Conservation (phyloP, 176 grass and related monocot species). For the Avena atlantica region DNA sequence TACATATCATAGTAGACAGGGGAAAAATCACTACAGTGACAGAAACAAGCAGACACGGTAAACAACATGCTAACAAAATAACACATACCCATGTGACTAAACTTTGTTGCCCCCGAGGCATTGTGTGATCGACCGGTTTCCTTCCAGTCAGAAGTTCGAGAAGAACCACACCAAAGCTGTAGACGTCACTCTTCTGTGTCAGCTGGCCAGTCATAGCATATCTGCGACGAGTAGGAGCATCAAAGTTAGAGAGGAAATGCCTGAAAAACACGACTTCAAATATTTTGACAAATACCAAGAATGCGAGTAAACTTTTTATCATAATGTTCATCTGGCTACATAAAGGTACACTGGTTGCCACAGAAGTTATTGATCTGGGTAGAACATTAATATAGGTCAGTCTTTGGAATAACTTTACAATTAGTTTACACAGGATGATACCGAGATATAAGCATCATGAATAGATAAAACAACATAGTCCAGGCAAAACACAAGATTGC, state of each 20-base stretch:
- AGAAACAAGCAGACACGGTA: not conserved
- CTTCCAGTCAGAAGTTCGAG: conserved; percentile 71
- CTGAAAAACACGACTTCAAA: conserved; percentile 1
- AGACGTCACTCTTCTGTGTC: conserved; percentile 66
- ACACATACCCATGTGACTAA: conserved; percentile 70
- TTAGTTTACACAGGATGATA: not conserved
- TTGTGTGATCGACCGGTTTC: conserved; percentile 70
- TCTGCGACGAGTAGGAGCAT: conserved; percentile 32
- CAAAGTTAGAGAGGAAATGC: conserved; percentile 9
- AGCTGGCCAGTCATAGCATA: conserved; percentile 73
- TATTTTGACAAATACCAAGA: conserved; percentile 4
- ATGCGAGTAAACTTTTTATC: not conserved
- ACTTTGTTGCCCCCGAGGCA: conserved; percentile 69
- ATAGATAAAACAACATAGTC: not conserved
- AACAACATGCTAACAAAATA: conserved; percentile 37
- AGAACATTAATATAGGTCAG: not conserved
- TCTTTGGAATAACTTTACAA: not conserved
- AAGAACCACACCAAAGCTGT: conserved; percentile 67
- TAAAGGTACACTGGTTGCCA: not conserved
- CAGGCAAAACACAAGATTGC: conserved; percentile 29
- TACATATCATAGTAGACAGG: not conserved
- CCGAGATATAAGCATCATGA: not conserved
- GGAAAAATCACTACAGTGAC: not conserved
- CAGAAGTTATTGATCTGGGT: not conserved
- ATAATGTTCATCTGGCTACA: not conserved